Conservation (phyloP, 2,329 filamentous ascomycete genomes). For the Alternaria burnsii region DNA sequence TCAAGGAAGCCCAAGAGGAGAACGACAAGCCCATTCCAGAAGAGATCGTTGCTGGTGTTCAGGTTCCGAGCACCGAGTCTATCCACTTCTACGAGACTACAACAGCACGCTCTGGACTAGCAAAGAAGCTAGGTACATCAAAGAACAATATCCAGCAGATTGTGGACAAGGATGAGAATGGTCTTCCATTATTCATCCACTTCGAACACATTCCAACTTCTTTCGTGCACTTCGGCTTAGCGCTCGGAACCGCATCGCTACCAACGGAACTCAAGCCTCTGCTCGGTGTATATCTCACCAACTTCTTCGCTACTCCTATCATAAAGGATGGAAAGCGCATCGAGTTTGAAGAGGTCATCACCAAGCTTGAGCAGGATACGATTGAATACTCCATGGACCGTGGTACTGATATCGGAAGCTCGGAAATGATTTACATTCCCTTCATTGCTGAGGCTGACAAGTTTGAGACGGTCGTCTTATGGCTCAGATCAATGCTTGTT, state of each 20-base stretch:
- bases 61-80: slow-evolving; percentile 84
- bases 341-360: slow-evolving; percentile 91
- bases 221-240: slow-evolving; percentile 85
- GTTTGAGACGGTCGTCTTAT: slow-evolving; percentile 81
- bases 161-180: slow-evolving; percentile 73
- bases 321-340: slow-evolving; percentile 76
- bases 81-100: slow-evolving; percentile 93
- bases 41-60: slow-evolving; percentile 80
- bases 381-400: slow-evolving; percentile 80
- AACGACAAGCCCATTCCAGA: slow-evolving; percentile 89
- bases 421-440: slow-evolving; percentile 80
- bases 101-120: slow-evolving; percentile 83
- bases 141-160: slow-evolving; percentile 76
- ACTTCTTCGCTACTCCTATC: slow-evolving; percentile 94
- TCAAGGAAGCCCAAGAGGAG: slow-evolving; percentile 84
- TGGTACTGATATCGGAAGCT: slow-evolving; percentile 74
- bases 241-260: slow-evolving; percentile 79
- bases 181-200: slow-evolving; percentile 87
- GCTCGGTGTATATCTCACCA: slow-evolving; percentile 83
- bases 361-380: slow-evolving; percentile 89
- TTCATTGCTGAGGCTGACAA: slow-evolving; percentile 90
- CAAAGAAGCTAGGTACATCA: slow-evolving; percentile 72
- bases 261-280: slow-evolving; percentile 86
- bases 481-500: slow-evolving; percentile 87
- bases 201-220: slow-evolving; percentile 94